A percentile compares a stretch with the other conserved stretches of the same genome.
Conservation (phyloP, 2,329 filamentous ascomycete species). For the Pleurostoma richardsiae region DNA sequence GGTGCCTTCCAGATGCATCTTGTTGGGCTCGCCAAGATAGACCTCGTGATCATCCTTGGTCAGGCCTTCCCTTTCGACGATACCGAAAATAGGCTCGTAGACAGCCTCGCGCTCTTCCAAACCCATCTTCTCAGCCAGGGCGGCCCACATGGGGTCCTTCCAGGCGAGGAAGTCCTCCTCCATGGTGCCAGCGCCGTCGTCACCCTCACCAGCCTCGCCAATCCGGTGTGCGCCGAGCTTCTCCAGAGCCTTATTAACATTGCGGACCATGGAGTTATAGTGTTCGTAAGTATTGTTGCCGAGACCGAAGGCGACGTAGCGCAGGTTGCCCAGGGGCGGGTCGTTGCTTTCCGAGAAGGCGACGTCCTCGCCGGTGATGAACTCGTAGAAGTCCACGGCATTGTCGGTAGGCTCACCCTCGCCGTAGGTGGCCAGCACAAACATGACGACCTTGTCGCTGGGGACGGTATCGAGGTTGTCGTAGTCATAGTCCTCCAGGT, state of each 20-base stretch:
- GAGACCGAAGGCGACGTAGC: slow-evolving; percentile 91
- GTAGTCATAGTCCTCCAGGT: slow-evolving; percentile 96
- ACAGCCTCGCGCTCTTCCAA: slow-evolving; percentile 93
- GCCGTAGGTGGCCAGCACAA: slow-evolving; percentile 94
- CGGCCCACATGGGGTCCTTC: slow-evolving; percentile 99
- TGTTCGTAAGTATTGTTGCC: slow-evolving; percentile 99
- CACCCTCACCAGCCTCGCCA: slow-evolving; percentile 86
- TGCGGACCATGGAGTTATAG: slow-evolving; percentile 98
- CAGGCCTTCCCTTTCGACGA: slow-evolving; percentile 71
- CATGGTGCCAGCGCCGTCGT: slow-evolving; percentile 98
- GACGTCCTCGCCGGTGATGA: slow-evolving; percentile 76
- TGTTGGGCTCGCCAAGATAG: slow-evolving; percentile 94
- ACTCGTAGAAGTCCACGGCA: slow-evolving; percentile 98
- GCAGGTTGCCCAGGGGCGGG: slow-evolving; percentile 73
- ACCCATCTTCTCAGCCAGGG: slow-evolving; percentile 75
- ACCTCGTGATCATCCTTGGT: slow-evolving; percentile 73
- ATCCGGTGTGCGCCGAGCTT: slow-evolving; percentile 82
- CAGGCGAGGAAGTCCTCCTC: slow-evolving; percentile 98
- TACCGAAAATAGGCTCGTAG: slow-evolving; percentile 87
- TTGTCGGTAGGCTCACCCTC: slow-evolving; percentile 99
- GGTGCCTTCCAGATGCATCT: slow-evolving; percentile 82
- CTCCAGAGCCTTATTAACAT: slow-evolving; percentile 74
- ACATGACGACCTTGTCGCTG: slow-evolving; percentile 87
- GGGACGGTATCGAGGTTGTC: slow-evolving; percentile 88
- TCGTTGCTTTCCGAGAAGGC: slow-evolving; percentile 73